phyloP scores from a whole-genome alignment of 306 rosid genomes.

The Hippophae rhamnoides region DNA sequence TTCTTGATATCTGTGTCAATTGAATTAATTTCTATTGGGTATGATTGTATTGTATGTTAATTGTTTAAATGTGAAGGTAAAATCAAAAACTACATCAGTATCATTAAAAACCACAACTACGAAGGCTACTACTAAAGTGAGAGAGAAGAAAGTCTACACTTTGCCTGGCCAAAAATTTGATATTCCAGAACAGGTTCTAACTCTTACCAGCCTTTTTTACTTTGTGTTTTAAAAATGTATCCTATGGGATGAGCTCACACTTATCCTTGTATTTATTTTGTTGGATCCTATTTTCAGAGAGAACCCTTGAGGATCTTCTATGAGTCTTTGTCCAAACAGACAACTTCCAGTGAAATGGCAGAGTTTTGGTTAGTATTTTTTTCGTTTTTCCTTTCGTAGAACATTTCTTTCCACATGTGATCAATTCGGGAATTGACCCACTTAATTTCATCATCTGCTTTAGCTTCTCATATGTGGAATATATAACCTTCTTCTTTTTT shows the following conservation, averaged over 20 bases:
- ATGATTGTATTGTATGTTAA: constrained; percentile 15
- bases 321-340: constrained; percentile 80
- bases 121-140: constrained; percentile 42
- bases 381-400: constrained; percentile 9
- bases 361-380: constrained; percentile 59
- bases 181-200: constrained; percentile 82
- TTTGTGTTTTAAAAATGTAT: constrained; percentile 9
- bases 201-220: constrained; percentile 13
- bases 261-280: constrained; percentile 16
- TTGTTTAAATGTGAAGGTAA: constrained; percentile 49
- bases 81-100: constrained; percentile 36
- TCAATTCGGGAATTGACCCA: neutral
- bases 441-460: neutral
- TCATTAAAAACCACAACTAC: constrained; percentile 34
- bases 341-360: constrained; percentile 85
- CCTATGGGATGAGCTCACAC: constrained; percentile 7
- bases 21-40: constrained; percentile 15
- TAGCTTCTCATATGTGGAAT: no score
- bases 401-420: constrained; percentile 4
- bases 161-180: constrained; percentile 85
- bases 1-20: neutral
- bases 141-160: constrained; percentile 69
- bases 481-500: neutral
- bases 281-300: constrained; percentile 52
- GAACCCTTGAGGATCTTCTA: constrained; percentile 85